Evolutionary conservation across 1,139 yeast genomes (phyloP).

Genomic region (Kodamaea derodonti): DNA sequence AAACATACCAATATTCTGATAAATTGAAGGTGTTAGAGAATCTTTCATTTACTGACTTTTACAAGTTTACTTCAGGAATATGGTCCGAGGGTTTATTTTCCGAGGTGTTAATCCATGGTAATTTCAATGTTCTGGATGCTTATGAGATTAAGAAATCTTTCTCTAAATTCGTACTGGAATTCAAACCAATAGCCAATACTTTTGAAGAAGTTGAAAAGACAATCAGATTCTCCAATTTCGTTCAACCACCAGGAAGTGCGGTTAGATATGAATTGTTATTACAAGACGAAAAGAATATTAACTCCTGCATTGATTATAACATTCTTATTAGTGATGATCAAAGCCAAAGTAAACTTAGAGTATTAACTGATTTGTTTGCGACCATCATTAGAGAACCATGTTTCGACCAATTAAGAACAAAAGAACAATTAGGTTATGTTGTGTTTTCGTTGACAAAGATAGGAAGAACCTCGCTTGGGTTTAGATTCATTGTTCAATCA

Average conservation of each 20-base stretch:
- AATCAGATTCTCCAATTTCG: conserved; percentile 27
- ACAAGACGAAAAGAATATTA: conserved; percentile 68
- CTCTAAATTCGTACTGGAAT: conserved; percentile 15
- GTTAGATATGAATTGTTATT: conserved; percentile 50
- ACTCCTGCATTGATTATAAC: conserved; percentile 80
- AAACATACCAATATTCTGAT: conserved; percentile 61
- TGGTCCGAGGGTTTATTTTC: conserved; percentile 51
- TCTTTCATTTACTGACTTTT: conserved; percentile 49
- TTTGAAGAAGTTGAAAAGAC: conserved; percentile 27
- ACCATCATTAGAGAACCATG: conserved; percentile 83
- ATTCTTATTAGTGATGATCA: conserved; percentile 58
- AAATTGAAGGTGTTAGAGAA: conserved; percentile 49
- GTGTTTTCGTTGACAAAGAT: conserved; percentile 75
- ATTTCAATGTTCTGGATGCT: conserved; percentile 58
- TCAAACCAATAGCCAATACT: conserved; percentile 37
- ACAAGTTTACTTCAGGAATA: conserved; percentile 34
- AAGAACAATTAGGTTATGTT: conserved; percentile 88
- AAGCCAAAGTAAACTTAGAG: conserved; percentile 25
- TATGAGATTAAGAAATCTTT: conserved; percentile 21
- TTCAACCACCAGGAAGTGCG: conserved; percentile 41
- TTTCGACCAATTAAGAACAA: conserved; percentile 83
- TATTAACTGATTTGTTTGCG: conserved; percentile 62
- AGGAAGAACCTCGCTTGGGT: conserved; percentile 72
- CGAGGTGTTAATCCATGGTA: conserved; percentile 80
- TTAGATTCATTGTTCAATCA: conserved; percentile 80